Evolutionary conservation across 163 green algal species (phyloP).

Genomic region (Picocystis sp.): DNA sequence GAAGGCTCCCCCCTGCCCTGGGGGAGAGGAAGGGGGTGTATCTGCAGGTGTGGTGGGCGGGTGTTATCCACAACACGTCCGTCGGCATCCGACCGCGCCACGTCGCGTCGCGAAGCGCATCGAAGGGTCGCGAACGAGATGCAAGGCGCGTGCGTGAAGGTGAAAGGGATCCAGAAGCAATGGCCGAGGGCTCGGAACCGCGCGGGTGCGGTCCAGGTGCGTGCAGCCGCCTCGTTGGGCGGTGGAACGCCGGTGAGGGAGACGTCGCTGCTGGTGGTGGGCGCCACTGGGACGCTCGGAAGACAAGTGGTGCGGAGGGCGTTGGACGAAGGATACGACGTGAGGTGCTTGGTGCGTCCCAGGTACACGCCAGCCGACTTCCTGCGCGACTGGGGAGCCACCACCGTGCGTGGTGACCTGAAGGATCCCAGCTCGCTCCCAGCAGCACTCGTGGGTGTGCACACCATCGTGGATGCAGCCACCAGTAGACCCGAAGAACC

Average conservation of each 20-base stretch:
- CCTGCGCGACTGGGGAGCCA: constrained; percentile 93
- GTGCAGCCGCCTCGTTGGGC: neutral
- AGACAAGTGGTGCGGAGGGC: constrained; percentile 81
- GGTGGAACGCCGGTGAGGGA: constrained; percentile 30
- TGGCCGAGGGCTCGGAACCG: too few relatives aligned
- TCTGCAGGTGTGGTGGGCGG: too few relatives aligned
- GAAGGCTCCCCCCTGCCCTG: too few relatives aligned
- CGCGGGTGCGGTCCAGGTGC: too few relatives aligned
- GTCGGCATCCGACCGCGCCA: too few relatives aligned
- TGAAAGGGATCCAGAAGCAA: too few relatives aligned
- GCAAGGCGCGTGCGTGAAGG: too few relatives aligned
- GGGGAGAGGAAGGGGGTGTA: too few relatives aligned
- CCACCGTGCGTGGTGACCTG: constrained; percentile 74
- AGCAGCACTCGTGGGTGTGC: constrained; percentile 80
- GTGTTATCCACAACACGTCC: too few relatives aligned
- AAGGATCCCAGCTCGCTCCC: constrained; percentile 75
- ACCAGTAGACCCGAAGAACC: constrained; percentile 56
- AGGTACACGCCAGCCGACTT: constrained; percentile 87
- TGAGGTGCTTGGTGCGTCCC: constrained; percentile 84
- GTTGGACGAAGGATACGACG: constrained; percentile 95
- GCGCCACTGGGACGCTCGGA: constrained; percentile 86
- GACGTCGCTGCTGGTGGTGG: constrained; percentile 78
- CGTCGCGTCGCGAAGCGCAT: too few relatives aligned
- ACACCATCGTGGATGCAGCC: constrained; percentile 89
- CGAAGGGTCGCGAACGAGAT: too few relatives aligned